Evolutionary conservation across 495 filamentous ascomycete species (phyloP), one percentile per base, ranked within the genome.

Genomic region (Neurospora sp.): DNA sequence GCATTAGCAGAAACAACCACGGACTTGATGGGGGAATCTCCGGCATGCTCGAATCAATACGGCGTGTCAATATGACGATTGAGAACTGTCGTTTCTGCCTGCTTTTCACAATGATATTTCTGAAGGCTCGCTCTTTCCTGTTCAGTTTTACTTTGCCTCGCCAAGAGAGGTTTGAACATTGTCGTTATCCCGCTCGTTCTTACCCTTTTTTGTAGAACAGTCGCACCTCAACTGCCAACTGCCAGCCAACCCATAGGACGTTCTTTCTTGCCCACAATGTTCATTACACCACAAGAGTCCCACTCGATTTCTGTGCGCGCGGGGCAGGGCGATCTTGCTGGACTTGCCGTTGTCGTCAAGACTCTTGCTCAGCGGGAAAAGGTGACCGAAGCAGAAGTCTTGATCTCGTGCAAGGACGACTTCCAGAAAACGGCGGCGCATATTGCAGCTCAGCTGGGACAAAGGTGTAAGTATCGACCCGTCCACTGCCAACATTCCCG

Each of bases 341-440:
- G 74, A 42, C 74, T 80, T 15, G 9, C 34, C 10, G 13, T 37
- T 19, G 38, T 39, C 10, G 78, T 80, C 73, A 69, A 73, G 28
- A 37, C 15, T 19, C 74, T 80, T 24, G 79, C 79, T 31, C 39
- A 43, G 39, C 75, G 79, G 36, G 79, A 80, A 59, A 24, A 24
- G 3, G 45, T 39, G 17, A 70, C 72, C 28, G 62, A 78, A 0
- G 79, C 70, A 4, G 76, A 78, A 31, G 69, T 80, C 10, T 36
- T 80, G 24, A 77, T 79, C 21, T 69, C 71, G 1, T 77, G 78
- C 74, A 78, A 78, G 40, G 79, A 80, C 69, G 79, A 80, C 69
- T 80, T 74, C 69, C 76, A 80, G 34, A 75, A 77, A 71, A 80
- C 78, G 21, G 78, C 79, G 11, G 79, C 79, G 24, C 79, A 80